Percentiles rank a stretch among this genome's conserved stretches.
Conservation (phyloP, 768 basidiomycete species). For the Termitomyces sp. region DNA sequence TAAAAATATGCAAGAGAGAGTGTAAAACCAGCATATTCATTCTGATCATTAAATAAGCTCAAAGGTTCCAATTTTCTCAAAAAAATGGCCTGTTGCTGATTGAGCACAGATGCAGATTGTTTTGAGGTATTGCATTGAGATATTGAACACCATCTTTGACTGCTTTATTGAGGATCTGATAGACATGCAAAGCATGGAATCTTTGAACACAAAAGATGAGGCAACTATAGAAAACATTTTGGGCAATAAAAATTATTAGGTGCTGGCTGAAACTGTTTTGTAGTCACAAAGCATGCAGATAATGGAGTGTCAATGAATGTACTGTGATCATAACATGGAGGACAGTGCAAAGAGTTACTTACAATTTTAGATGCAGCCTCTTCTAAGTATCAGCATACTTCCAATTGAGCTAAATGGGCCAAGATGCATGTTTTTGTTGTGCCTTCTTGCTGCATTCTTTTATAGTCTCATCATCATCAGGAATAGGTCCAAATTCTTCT, state of each 20-base stretch:
- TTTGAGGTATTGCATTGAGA: not conserved
- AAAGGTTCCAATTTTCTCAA: not conserved
- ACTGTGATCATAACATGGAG: not conserved
- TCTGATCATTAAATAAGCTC: not conserved
- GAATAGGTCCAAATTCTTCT: not conserved
- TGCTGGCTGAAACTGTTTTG: conserved; percentile 1
- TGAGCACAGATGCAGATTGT: not conserved
- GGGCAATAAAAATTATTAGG: conserved; percentile 7
- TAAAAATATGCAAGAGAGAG: not conserved
- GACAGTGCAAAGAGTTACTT: not conserved
- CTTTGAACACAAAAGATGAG: conserved; percentile 7
- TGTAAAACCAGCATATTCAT: not conserved
- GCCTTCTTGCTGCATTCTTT: not conserved
- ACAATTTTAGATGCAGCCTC: not conserved
- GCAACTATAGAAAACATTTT: conserved; percentile 14
- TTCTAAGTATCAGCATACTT: not conserved
- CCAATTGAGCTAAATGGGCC: not conserved
- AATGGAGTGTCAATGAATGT: not conserved
- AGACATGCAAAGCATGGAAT: conserved; percentile 15
- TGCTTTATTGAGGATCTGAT: not conserved
- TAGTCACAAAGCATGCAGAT: not conserved
- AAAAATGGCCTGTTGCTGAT: not conserved
- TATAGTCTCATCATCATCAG: conserved; percentile 2
- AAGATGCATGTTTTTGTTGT: not conserved
- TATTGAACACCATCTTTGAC: not conserved